These are phyloP conservation scores for Calcarisporium arbuscula DNA, from an alignment of 2,329 filamentous ascomycete species.

Conservation along the genomic window DNA sequence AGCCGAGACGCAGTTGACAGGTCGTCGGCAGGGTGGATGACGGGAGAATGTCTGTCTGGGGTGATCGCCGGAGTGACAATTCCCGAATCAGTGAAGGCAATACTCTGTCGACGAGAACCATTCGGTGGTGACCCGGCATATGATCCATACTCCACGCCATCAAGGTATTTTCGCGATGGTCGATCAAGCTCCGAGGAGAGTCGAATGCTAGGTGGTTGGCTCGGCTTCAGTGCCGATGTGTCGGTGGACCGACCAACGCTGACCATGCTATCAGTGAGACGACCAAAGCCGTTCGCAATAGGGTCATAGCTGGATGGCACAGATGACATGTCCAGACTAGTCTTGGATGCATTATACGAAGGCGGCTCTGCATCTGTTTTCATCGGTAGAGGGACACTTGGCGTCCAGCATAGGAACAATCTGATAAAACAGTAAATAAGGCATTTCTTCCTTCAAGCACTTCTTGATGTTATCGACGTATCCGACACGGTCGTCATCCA, in stretches of 20 bases:
- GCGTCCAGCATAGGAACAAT: conserved; percentile 80
- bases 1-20: conserved; percentile 43
- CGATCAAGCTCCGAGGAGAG: conserved; percentile 50
- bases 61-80: conserved; percentile 30
- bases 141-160: conserved; percentile 31
- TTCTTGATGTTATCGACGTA: conserved; percentile 72
- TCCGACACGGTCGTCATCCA: conserved; percentile 63
- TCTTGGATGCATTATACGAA: conserved; percentile 49
- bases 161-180: conserved; percentile 40
- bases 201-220: conserved; percentile 44
- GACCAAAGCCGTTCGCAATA: conserved; percentile 4
- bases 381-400: conserved; percentile 39
- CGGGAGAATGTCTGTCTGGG: conserved; percentile 28
- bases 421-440: conserved; percentile 93
- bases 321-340: conserved; percentile 30
- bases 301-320: conserved; percentile 9
- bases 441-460: conserved; percentile 78
- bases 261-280: no score
- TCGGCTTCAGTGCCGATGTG: conserved; percentile 14
- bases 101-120: conserved; percentile 44
- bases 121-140: conserved; percentile 23
- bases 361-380: conserved; percentile 46
- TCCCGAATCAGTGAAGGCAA: conserved; percentile 41
- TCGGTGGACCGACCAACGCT: no score
- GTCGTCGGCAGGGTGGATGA: conserved; percentile 46